Base-by-base conservation (phyloP, 192 early-diverging fungal genomes). In the Umbelopsis sp. region DNA sequence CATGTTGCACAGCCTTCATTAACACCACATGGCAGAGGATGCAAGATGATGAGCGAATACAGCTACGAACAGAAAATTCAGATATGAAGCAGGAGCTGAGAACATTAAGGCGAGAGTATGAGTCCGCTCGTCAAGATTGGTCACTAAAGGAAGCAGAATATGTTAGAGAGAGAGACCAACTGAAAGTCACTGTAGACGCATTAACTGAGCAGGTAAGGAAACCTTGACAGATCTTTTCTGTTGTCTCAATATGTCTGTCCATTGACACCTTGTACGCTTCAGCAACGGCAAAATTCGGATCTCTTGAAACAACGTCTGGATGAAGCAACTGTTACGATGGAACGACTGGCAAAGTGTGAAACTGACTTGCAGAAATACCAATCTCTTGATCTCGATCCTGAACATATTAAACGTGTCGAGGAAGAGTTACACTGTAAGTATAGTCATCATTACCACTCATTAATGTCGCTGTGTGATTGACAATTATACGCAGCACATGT, bases 401-500 rank as follows among this genome's bases (percentile, higher is more conserved):
- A 75, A 14, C 24, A 71, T 12, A 25, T 66, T 7, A 49, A 31
- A 53, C 12, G 21, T 21, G 21, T 68, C 6, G 43, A 53, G 8
- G 50, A 45, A 43, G 38, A 65, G 12, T 29, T 65, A 12, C 53
- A 53, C 50, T 44, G 53, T 74, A 21, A 29, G 44, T 45, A 32
- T 41, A 31, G 10, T 56, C 2, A 2, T 17, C 21, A 20, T 29
- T 50, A 5, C 2, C 25, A 49, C 5, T 31, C 5, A 32, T 53
- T 36, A 22, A 0, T 31, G 0, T 49, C n/a, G 41, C 21, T 6
- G 20, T 14, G 12, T 24, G 20, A 69, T 49, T 45, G 20, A 34
- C 17, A 34, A 34, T 29, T 17, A 38, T 36, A 41, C 38, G 4
- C 38, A 75, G 74, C 11, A 65, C 89, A 91, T 68, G 89, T 87